Evolutionary conservation across 139 green algal species (phyloP).

Genomic region (Chlamydomonas sphaeroides): DNA sequence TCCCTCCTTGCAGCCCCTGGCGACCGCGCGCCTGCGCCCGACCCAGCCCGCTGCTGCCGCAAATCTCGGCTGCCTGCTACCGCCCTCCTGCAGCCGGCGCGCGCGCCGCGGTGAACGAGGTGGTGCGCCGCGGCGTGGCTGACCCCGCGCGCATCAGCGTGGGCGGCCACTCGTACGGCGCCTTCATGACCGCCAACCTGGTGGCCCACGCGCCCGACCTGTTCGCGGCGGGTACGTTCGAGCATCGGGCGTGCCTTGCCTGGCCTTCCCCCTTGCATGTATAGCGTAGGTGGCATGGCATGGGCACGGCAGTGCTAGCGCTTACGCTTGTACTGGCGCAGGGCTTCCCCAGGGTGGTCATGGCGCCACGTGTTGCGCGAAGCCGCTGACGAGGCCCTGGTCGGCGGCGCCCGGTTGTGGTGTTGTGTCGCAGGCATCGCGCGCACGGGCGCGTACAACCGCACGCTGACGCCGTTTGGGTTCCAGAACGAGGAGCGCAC

Average conservation of each 20-base stretch:
- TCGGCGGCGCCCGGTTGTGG: no score
- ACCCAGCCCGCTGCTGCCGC: no score
- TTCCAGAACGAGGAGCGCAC: constrained; percentile 98
- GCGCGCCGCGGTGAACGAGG: constrained; percentile 67
- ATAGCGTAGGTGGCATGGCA: no score
- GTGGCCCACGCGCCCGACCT: constrained; percentile 86
- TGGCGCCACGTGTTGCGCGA: no score
- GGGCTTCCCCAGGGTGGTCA: no score
- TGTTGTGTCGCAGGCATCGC: constrained; percentile 89
- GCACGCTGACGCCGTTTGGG: constrained; percentile 97
- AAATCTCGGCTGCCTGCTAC: background rate
- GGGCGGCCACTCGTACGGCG: constrained; percentile 85
- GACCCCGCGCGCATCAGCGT: constrained; percentile 84
- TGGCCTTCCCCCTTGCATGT: no score
- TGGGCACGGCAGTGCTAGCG: no score
- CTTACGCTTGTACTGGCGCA: no score
- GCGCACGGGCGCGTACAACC: constrained; percentile 87
- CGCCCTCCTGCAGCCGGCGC: constrained; percentile 50
- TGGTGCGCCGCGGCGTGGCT: constrained; percentile 81
- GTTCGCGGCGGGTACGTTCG: constrained; percentile 86
- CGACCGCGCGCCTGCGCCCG: no score
- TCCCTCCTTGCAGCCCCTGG: background rate
- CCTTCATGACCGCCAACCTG: constrained; percentile 93
- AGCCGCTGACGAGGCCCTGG: no score
- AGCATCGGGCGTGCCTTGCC: no score